Evolutionary conservation across 2,329 filamentous ascomycete species (phyloP).

Genomic region (Trichoderma sp.): DNA sequence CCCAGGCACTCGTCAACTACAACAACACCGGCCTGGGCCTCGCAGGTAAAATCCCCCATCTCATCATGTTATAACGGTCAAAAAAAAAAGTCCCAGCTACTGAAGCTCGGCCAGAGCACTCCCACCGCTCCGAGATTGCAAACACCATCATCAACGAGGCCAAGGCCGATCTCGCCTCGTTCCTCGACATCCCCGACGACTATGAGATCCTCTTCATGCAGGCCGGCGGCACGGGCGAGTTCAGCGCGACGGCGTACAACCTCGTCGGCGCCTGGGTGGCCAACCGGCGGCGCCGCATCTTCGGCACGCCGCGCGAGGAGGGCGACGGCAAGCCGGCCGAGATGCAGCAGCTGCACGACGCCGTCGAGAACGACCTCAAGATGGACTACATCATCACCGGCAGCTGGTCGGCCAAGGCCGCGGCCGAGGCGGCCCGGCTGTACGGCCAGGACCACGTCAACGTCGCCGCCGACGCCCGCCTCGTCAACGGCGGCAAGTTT

Average conservation of each 20-base stretch:
- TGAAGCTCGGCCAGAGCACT: conserved; percentile 74
- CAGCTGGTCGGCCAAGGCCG: conserved; percentile 84
- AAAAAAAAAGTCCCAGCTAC: too few species aligned
- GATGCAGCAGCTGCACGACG: conserved; percentile 57
- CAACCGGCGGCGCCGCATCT: neutral
- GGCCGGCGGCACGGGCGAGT: conserved; percentile 82
- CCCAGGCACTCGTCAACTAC: conserved; percentile 79
- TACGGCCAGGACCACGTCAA: conserved; percentile 57
- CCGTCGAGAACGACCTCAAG: conserved; percentile 70
- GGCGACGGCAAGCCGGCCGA: neutral
- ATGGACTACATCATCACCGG: conserved; percentile 79
- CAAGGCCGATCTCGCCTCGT: conserved; percentile 70
- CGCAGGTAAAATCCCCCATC: too few species aligned
- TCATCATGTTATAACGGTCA: too few species aligned
- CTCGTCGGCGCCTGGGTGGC: conserved; percentile 3
- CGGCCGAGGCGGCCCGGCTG: conserved; percentile 72
- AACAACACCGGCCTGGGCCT: conserved; percentile 71
- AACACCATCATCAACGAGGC: conserved; percentile 76
- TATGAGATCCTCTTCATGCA: conserved; percentile 91
- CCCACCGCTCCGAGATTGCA: conserved; percentile 80
- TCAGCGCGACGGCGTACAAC: conserved; percentile 53
- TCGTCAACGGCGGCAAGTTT: conserved; percentile 75
- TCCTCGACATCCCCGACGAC: conserved; percentile 80
- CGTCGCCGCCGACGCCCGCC: conserved; percentile 69
- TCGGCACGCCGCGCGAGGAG: neutral